Evolutionary conservation across 2,329 filamentous ascomycete species (phyloP).

Genomic region (Ophiostoma ulmi): DNA sequence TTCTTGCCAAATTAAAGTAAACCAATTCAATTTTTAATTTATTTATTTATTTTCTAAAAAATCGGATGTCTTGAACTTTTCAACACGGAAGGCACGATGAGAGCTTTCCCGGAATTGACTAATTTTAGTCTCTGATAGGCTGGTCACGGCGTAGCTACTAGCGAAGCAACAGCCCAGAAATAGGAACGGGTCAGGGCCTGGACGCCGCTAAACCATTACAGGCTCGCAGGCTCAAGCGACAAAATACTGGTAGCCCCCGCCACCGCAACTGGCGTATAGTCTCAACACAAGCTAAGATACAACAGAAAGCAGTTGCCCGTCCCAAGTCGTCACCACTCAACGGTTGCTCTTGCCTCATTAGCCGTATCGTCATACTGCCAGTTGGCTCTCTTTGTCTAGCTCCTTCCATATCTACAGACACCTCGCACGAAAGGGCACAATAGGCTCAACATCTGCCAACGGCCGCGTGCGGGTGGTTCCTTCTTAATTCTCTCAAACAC

Average conservation of each 20-base stretch:
- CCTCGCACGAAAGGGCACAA: no score
- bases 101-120: background rate
- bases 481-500: background rate
- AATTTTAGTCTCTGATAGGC: background rate
- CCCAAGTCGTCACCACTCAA: background rate
- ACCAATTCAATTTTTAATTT: no score
- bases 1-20: background rate
- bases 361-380: background rate
- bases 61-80: background rate
- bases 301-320: background rate
- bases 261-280: slow-evolving; percentile 10
- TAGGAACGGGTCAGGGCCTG: background rate
- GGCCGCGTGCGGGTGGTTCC: background rate
- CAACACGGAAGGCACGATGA: background rate
- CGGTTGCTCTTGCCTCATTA: background rate
- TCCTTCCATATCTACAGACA: background rate
- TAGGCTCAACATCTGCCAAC: background rate
- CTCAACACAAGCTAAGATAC: background rate
- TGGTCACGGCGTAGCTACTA: background rate
- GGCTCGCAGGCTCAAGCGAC: background rate
- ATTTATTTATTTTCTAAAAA: no score
- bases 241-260: background rate
- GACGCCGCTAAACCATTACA: background rate
- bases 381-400: background rate
- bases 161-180: slow-evolving; percentile 2